Percentiles rank a stretch among this genome's conserved stretches.
Conservation (phyloP, 1,284 basidiomycete species). For the Puccinia horiana region DNA sequence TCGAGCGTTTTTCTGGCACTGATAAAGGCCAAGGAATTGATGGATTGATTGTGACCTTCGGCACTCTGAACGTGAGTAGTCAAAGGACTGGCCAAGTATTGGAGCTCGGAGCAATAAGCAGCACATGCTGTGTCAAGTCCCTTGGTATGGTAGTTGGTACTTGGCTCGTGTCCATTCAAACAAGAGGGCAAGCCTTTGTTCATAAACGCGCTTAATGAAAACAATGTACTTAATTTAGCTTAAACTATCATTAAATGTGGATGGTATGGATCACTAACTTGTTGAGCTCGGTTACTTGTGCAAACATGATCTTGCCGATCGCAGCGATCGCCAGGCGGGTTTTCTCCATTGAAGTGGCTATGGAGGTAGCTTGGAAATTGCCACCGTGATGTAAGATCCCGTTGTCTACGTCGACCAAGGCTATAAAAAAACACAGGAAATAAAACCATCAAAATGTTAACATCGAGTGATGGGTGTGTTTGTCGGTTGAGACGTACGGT, state of each 20-base stretch:
- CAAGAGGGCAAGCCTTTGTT: slow-evolving; percentile 79
- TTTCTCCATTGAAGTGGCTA: slow-evolving; percentile 85
- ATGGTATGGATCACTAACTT: slow-evolving; percentile 60
- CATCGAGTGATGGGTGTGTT: slow-evolving; percentile 5
- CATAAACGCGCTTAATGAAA: slow-evolving; percentile 65
- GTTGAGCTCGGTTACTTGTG: slow-evolving; percentile 78
- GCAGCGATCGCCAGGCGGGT: slow-evolving; percentile 77
- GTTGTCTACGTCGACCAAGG: slow-evolving; percentile 69
- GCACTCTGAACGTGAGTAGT: slow-evolving; percentile 66
- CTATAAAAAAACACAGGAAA: slow-evolving; percentile 70
- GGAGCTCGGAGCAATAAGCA: slow-evolving; percentile 76
- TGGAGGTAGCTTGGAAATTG: slow-evolving; percentile 82
- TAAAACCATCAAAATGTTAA: background rate
- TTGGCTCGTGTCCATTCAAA: slow-evolving; percentile 72
- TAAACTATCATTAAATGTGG: background rate
- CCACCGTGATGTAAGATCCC: slow-evolving; percentile 76
- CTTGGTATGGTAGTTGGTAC: slow-evolving; percentile 62
- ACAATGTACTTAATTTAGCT: too few relatives aligned
- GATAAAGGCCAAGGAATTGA: slow-evolving; percentile 78
- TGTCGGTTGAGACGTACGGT: slow-evolving; percentile 59
- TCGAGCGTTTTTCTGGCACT: slow-evolving; percentile 75
- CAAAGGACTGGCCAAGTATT: slow-evolving; percentile 79
- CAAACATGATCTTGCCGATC: slow-evolving; percentile 78
- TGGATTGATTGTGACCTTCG: slow-evolving; percentile 71
- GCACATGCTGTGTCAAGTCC: slow-evolving; percentile 81